Percentiles rank a stretch among this genome's conserved stretches.
These are phyloP conservation scores for Papiliotrema laurentii DNA, from an alignment of 1,284 basidiomycete species.

Conservation along the genomic window DNA sequence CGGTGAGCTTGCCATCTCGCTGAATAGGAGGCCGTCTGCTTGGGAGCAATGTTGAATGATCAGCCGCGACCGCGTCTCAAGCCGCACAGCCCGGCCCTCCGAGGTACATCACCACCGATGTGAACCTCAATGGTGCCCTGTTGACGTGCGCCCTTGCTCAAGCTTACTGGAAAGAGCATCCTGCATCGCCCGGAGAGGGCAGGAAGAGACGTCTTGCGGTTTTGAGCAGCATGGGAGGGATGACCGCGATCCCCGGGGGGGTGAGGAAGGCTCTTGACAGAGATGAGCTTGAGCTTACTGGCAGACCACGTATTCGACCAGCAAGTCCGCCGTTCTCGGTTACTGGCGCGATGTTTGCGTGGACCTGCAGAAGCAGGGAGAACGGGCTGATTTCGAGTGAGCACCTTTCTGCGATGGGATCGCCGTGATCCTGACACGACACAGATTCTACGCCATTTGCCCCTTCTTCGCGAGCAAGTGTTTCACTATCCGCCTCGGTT, in stretches of 20 bases:
- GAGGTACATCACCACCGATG: constrained; percentile 12
- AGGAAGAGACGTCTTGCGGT: constrained; percentile 14
- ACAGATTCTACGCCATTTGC: constrained; percentile 23
- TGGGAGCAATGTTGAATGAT: not conserved
- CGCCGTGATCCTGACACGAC: not conserved
- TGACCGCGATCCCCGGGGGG: constrained; percentile 14
- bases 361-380: constrained; percentile 7
- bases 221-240: constrained; percentile 20
- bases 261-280: not conserved
- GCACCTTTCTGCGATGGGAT: too few species aligned
- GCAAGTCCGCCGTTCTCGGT: constrained; percentile 20
- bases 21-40: not conserved
- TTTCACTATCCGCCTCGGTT: not conserved
- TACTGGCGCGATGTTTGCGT: constrained; percentile 17
- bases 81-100: constrained; percentile 6
- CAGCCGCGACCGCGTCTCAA: not conserved
- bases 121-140: constrained; percentile 20
- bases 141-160: constrained; percentile 13
- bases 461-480: constrained; percentile 22
- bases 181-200: not conserved
- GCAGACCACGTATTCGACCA: constrained; percentile 13
- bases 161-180: constrained; percentile 12
- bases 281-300: not conserved
- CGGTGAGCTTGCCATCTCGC: constrained; percentile 5
- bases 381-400: not conserved